Percentiles rank a stretch among this genome's conserved stretches.
These are phyloP conservation scores for Brassica balearica DNA, from an alignment of 441 rosid genomes.

Conservation along the genomic window DNA sequence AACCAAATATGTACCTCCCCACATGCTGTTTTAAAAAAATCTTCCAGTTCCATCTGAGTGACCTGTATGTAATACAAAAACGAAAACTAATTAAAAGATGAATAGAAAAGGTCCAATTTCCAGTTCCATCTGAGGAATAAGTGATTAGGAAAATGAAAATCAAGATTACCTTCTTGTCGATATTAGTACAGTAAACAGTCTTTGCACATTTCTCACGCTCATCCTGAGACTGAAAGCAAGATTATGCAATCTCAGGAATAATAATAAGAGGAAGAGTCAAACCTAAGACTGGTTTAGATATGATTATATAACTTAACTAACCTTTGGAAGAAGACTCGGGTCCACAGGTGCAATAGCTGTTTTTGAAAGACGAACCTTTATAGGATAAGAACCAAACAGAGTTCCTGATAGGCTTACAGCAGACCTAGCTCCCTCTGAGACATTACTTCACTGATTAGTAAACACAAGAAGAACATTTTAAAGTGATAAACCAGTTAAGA, in stretches of 20 bases:
- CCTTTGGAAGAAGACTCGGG: too few species aligned
- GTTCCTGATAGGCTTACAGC: slow-evolving; percentile 79
- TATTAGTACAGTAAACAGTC: slow-evolving; percentile 56
- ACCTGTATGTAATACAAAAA: slow-evolving; percentile 43
- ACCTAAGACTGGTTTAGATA: background rate
- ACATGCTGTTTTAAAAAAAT: slow-evolving; percentile 73
- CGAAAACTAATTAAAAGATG: too few species aligned
- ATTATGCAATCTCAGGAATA: slow-evolving; percentile 1
- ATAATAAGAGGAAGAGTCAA: background rate
- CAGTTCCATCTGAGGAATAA: background rate
- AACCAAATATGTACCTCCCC: slow-evolving; percentile 71
- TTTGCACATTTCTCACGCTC: slow-evolving; percentile 89
- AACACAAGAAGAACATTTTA: slow-evolving; percentile 9
- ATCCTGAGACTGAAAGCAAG: slow-evolving; percentile 65
- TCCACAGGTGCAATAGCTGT: slow-evolving; percentile 52
- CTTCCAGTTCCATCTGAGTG: slow-evolving; percentile 71
- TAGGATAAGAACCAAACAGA: slow-evolving; percentile 77
- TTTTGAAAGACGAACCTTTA: slow-evolving; percentile 78
- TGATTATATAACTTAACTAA: background rate
- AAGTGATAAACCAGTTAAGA: slow-evolving; percentile 6
- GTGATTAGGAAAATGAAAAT: background rate
- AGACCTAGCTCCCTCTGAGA: slow-evolving; percentile 72
- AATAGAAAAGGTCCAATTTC: too few species aligned
- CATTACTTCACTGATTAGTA: slow-evolving; percentile 28
- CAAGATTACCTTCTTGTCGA: slow-evolving; percentile 71